These are phyloP conservation scores for Eucalyptus pauciflora DNA, from an alignment of 345 rosid species.

Conservation along the genomic window DNA sequence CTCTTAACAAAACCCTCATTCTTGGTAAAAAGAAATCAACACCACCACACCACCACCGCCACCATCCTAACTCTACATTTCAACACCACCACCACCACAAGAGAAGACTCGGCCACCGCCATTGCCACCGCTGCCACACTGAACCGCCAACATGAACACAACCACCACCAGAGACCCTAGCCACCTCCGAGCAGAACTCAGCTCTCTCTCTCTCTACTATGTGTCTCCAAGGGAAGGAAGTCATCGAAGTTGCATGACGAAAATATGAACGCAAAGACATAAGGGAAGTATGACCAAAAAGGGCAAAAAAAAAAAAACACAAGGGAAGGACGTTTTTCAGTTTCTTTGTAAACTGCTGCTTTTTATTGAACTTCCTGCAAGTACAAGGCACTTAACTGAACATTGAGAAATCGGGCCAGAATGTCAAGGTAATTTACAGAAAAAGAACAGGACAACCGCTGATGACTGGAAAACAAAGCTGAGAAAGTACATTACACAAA, in stretches of 20 bases:
- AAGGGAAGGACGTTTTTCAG: not conserved
- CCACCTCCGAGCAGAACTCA: not conserved
- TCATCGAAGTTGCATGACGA: not conserved
- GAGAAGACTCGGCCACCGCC: not conserved
- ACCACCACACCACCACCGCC: not conserved
- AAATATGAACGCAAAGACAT: not conserved
- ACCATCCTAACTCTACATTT: not conserved
- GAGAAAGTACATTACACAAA: not conserved
- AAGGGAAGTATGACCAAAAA: not conserved
- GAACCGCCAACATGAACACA: not conserved
- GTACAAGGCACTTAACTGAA: not conserved
- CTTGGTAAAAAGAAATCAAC: not conserved
- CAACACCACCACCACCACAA: not conserved
- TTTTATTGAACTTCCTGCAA: not conserved
- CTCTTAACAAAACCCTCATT: not conserved
- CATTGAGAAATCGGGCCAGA: not conserved
- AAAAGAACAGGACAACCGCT: not conserved
- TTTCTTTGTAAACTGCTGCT: not conserved
- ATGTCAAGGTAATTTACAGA: not conserved
- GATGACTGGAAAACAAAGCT: not conserved
- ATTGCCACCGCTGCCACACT: not conserved
- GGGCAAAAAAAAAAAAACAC: not conserved
- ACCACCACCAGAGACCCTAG: not conserved
- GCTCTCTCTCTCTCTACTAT: not conserved
- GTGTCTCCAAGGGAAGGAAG: not conserved